Percentiles rank a stretch among this genome's conserved stretches.
These are phyloP conservation scores for Chlamydomonas urium DNA, from an alignment of 139 green algal genomes.

Conservation along the genomic window DNA sequence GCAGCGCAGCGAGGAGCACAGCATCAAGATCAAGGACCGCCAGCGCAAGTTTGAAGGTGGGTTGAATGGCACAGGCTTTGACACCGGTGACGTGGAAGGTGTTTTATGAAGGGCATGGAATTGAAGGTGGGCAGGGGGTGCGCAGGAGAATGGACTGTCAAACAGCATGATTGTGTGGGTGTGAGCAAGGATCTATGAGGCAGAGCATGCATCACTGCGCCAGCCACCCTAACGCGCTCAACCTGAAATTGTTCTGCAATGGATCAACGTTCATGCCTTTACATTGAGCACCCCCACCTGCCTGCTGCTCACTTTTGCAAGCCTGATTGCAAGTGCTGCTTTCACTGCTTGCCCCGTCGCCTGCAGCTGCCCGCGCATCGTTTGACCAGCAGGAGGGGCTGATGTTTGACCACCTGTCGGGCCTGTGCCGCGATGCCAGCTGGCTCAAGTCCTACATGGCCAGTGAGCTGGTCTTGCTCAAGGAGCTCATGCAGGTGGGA, in stretches of 20 bases:
- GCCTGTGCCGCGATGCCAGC: conserved; percentile 43
- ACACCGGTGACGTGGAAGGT: background rate
- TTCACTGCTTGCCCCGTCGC: background rate
- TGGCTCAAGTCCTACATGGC: conserved; percentile 56
- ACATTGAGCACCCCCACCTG: background rate
- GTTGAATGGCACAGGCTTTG: background rate
- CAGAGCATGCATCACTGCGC: conserved; percentile 25
- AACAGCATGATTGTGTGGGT: background rate
- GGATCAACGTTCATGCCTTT: conserved; percentile 12
- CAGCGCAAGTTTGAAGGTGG: background rate
- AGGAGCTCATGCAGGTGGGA: conserved; percentile 50
- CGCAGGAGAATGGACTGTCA: background rate
- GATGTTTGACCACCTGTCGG: conserved; percentile 45
- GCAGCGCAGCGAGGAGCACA: too few relatives aligned
- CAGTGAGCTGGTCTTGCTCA: conserved; percentile 28
- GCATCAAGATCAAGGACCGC: background rate
- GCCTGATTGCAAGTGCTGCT: background rate
- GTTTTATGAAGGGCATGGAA: background rate
- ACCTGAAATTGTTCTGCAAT: conserved; percentile 18
- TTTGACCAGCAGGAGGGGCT: conserved; percentile 34
- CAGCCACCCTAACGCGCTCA: conserved; percentile 24
- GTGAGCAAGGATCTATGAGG: background rate
- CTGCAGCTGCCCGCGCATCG: conserved; percentile 22
- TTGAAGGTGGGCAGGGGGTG: background rate
- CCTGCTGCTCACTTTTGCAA: background rate